Conservation (phyloP, 371 early-diverging fungal genomes). For the Sanchytrium tribonematis region DNA sequence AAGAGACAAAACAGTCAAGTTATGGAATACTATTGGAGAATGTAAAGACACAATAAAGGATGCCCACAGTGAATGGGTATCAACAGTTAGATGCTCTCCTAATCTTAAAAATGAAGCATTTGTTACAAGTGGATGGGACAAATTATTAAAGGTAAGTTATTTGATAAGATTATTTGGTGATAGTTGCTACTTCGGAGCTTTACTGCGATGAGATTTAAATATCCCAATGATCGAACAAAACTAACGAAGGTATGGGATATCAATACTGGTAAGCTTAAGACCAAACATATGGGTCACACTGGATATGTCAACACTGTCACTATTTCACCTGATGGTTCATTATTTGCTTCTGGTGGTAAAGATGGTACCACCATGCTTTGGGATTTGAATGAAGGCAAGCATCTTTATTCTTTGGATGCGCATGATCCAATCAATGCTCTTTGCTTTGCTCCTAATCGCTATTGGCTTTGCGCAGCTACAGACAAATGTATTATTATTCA, state of each 20-base stretch:
- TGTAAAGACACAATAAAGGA: constrained; percentile 91
- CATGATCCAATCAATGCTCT: constrained; percentile 82
- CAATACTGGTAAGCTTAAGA: constrained; percentile 82
- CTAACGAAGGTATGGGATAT: constrained; percentile 73
- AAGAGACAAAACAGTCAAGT: constrained; percentile 93
- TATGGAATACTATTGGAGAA: constrained; percentile 97
- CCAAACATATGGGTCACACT: constrained; percentile 94
- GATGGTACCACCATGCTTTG: constrained; percentile 95
- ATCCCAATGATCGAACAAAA: neutral
- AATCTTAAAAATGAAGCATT: constrained; percentile 88
- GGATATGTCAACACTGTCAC: constrained; percentile 91
- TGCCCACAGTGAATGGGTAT: constrained; percentile 90
- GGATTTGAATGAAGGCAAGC: constrained; percentile 98
- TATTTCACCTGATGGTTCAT: constrained; percentile 96
- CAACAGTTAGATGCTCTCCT: constrained; percentile 93
- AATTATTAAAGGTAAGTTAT: constrained; percentile 70
- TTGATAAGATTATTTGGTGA: neutral
- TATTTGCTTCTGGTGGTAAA: constrained; percentile 97
- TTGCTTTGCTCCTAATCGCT: constrained; percentile 94
- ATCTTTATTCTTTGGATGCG: constrained; percentile 92
- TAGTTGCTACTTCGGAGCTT: constrained; percentile 3
- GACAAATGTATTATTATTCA: constrained; percentile 87
- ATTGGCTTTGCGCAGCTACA: constrained; percentile 98
- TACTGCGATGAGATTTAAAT: neutral
- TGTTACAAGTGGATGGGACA: constrained; percentile 95